Base-by-base conservation (phyloP, 1,139 yeast species). In the Pneumocystis oryctolagi region DNA sequence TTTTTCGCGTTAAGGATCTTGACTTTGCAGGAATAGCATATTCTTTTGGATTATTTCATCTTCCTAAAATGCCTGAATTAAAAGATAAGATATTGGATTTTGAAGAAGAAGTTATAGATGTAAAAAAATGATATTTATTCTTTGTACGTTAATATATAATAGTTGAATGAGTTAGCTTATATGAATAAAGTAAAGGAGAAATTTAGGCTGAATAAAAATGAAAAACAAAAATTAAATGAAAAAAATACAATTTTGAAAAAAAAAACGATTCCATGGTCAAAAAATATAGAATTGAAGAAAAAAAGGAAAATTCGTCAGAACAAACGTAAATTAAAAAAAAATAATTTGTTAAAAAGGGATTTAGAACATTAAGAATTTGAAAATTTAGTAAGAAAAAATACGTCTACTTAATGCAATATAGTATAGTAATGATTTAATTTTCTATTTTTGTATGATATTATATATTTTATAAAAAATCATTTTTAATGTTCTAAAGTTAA, bases 61-160 rank as follows among this genome's bases (percentile, higher is more conserved):
- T 92, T 63, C 99, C 99, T 6, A 83, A 84, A 69, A 94, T 94
- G 97, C 98, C 98, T 0, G 99, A 94, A 72, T 78, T 88, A 32
- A 78, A 77, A 39, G 60, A 61, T 12, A 58, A 32, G 8, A 62
- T 59, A 25, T 39, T 62, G 6, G 62, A 20, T 31, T 62, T 47
- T 39, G 63, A 61, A 25, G 60, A 59, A 25, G 67, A 65, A 40
- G 58, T 53, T 18, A 60, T 65, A 20, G 62, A 64, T 35, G 56
- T 61, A 60, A 30, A 12, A 39, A 47, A 28, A 47, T n/a, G 14
- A n/a, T 18, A 16, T 5, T 31, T 25, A 30, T 35, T 34, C 32
- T 32, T 32, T 14, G 2, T 47, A 25, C 25, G 14, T 25, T 47
- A 25, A 47, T 47, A 25, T 25, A 25, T 47, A 5, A 3, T 25